Conservation (phyloP, 768 basidiomycete genomes). For the Xerocomus spinulosus region DNA sequence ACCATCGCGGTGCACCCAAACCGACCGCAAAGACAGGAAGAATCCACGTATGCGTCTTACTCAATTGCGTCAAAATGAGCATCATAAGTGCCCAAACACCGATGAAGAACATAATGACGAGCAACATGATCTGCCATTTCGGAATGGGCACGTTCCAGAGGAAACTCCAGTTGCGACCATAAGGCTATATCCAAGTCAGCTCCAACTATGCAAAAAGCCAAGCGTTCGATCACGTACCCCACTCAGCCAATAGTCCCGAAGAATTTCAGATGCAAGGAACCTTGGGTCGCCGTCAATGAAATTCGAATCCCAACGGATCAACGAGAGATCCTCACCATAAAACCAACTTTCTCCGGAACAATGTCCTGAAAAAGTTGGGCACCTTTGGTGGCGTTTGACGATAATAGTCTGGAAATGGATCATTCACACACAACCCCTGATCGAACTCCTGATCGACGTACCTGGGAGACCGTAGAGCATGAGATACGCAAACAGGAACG, state of each 20-base stretch:
- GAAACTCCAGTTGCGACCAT: slow-evolving; percentile 94
- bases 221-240: slow-evolving; percentile 50
- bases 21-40: slow-evolving; percentile 94
- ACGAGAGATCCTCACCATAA: slow-evolving; percentile 73
- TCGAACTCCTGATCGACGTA: slow-evolving; percentile 26
- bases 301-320: background rate
- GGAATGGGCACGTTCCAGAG: slow-evolving; percentile 82
- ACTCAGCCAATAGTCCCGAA: slow-evolving; percentile 91
- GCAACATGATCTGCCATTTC: slow-evolving; percentile 76
- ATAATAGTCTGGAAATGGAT: slow-evolving; percentile 63
- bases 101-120: slow-evolving; percentile 81
- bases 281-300: slow-evolving; percentile 15
- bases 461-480: slow-evolving; percentile 87
- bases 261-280: slow-evolving; percentile 87
- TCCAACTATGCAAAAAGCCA: background rate
- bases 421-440: background rate
- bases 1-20: slow-evolving; percentile 91
- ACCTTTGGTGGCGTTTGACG: slow-evolving; percentile 93
- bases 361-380: slow-evolving; percentile 83
- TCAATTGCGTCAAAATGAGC: slow-evolving; percentile 73
- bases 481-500: slow-evolving; percentile 73
- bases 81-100: slow-evolving; percentile 79
- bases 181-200: slow-evolving; percentile 48
- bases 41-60: slow-evolving; percentile 94
- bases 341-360: slow-evolving; percentile 88